Conservation (phyloP, 108 stramenopile genomes). For the Aurantiochytrium sp. region DNA sequence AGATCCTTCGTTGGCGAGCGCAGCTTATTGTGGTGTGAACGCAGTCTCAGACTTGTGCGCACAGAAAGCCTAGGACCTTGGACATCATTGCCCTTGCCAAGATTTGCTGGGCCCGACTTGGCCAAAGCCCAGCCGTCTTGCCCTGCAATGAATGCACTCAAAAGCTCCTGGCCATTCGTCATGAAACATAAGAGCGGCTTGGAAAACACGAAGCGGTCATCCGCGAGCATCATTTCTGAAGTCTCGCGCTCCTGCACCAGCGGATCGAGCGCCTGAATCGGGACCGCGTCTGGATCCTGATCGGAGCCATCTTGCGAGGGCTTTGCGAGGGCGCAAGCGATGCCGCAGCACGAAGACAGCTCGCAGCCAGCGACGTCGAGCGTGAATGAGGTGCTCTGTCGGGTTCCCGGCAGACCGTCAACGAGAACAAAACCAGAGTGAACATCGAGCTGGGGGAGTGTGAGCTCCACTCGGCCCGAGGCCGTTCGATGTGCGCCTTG, state of each 20-base stretch:
- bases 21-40: not conserved
- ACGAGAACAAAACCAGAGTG: not conserved
- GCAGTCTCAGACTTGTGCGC: not conserved
- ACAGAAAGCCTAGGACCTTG: not conserved
- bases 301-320: not conserved
- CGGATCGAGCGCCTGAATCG: not conserved
- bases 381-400: not conserved
- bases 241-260: not conserved
- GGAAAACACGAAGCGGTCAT: not conserved
- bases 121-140: not conserved
- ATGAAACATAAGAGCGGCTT: not conserved
- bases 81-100: not conserved
- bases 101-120: not conserved
- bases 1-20: not conserved
- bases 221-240: not conserved
- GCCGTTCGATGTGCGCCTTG: not conserved
- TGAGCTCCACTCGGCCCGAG: not conserved
- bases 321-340: not conserved
- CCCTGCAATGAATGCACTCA: not conserved
- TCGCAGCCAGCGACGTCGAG: not conserved
- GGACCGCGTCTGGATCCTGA: not conserved
- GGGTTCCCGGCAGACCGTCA: not conserved
- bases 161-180: not conserved
- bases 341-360: not conserved
- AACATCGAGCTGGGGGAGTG: not conserved